These are phyloP conservation scores for Apiotrichum laibachii DNA, from an alignment of 1,284 basidiomycete genomes.

Conservation along the genomic window DNA sequence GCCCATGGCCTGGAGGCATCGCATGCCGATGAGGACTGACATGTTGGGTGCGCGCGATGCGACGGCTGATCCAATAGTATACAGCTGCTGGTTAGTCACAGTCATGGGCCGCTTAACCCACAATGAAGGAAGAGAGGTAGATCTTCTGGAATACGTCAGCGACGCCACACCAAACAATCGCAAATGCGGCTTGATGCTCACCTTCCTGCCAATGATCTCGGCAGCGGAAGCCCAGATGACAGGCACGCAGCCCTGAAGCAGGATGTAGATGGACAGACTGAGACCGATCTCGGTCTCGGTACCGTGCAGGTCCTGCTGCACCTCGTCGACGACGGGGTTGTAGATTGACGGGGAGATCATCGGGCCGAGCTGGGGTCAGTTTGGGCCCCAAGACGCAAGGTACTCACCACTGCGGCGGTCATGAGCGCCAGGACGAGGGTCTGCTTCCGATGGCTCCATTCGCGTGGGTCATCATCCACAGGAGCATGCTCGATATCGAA, in stretches of 20 bases:
- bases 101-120: constrained; percentile 24
- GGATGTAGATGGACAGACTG: constrained; percentile 72
- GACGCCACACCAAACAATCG: background rate
- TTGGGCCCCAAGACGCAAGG: constrained; percentile 51
- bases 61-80: constrained; percentile 63
- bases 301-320: constrained; percentile 65
- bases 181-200: constrained; percentile 38
- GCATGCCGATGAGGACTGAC: constrained; percentile 62
- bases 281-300: constrained; percentile 67
- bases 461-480: constrained; percentile 72
- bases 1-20: constrained; percentile 53
- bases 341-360: constrained; percentile 59
- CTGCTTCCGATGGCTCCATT: constrained; percentile 69
- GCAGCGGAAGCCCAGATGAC: constrained; percentile 52
- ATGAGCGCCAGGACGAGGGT: constrained; percentile 38
- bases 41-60: constrained; percentile 64
- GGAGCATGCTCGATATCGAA: constrained; percentile 65
- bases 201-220: constrained; percentile 77
- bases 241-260: constrained; percentile 52
- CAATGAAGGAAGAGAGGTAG: constrained; percentile 60
- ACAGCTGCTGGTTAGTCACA: constrained; percentile 53
- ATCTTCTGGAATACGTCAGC: constrained; percentile 55
- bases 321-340: constrained; percentile 58
- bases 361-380: constrained; percentile 58
- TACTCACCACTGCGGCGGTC: constrained; percentile 40